Base-by-base conservation (phyloP, 2,329 filamentous ascomycete species). In the Fusarium robinianum region DNA sequence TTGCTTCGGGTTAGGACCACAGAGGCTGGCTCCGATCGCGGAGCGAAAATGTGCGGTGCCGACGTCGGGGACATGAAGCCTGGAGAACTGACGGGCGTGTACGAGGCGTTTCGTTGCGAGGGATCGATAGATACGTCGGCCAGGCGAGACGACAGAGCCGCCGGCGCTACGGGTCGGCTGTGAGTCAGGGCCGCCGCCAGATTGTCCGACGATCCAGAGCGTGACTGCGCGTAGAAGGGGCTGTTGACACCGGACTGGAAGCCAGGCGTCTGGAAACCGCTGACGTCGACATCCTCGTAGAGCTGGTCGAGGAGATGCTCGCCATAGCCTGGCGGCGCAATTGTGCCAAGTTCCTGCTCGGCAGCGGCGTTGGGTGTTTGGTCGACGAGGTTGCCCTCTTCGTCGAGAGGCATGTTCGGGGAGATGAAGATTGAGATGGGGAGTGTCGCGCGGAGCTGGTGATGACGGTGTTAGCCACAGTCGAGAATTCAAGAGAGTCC, bases 391-490 rank as follows among this genome's bases (percentile, higher is more conserved):
- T 88, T 85, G 58, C 95, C 94, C 48, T 92, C 81, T 38, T 95
- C 90, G 60, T 94, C 89, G 24, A 96, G 81, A 0, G 90, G 87
- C 60, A 96, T 83, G 63, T 94, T 94, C 1, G 94, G 92, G 5
- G 94, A 99, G 56, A 97, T 96, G 70, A 96, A 96, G 25, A 99
- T 85, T 41, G 90, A 90, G 11, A 97, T 81, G 2, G 94, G 91
- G 21, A 97, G 81, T 27, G 90, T 94, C 32, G 92, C 92, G 38
- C 92, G 86, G 38, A 96, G 81, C 83, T 88, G 39, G n/a, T 6
- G 12, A 23, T 34, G 4, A 18, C 19, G 8, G 21, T 24, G 41
- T 61, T 30, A 58, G 49, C 23, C 25, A 22, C 22, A 14, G n/a
- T n/a, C n/a, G n/a, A n/a, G 19, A 22, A 9, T 5, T 8, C 3